A percentile compares a stretch with the other conserved stretches of the same genome.
phyloP scores from a whole-genome alignment of 306 rosid species.

The Dalbergia cochinchinensis region DNA sequence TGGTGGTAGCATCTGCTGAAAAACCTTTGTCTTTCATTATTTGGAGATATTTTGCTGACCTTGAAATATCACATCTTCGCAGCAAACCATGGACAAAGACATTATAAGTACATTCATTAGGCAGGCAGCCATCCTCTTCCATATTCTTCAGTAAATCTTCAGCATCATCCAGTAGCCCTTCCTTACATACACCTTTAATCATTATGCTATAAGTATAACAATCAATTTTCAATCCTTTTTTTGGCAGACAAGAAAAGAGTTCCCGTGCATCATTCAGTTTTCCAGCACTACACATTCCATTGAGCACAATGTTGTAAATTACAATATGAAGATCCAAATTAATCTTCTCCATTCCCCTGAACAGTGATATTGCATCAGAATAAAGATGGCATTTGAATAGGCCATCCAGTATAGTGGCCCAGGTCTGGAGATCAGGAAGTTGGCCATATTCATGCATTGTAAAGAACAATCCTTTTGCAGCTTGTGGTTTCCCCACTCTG shows the following conservation, averaged over 20 bases:
- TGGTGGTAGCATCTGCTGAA: no score
- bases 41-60: no score
- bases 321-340: background rate
- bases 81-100: no score
- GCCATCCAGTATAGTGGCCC: no score
- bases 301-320: background rate
- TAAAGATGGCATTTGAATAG: background rate
- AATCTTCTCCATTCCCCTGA: background rate
- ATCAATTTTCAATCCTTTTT: background rate
- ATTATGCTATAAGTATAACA: no score
- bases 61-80: no score
- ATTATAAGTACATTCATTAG: background rate
- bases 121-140: conserved; percentile 5
- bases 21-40: no score
- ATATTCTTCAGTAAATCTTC: background rate
- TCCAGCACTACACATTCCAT: conserved; percentile 18
- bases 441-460: background rate
- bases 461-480: conserved; percentile 3
- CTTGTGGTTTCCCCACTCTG: background rate
- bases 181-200: no score
- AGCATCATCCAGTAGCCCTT: no score
- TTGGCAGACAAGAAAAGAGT: background rate
- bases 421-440: background rate
- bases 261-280: background rate
- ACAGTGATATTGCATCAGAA: conserved; percentile 18